phyloP scores from a whole-genome alignment of 768 basidiomycete species.

The Tricholoma hemisulphureum region DNA sequence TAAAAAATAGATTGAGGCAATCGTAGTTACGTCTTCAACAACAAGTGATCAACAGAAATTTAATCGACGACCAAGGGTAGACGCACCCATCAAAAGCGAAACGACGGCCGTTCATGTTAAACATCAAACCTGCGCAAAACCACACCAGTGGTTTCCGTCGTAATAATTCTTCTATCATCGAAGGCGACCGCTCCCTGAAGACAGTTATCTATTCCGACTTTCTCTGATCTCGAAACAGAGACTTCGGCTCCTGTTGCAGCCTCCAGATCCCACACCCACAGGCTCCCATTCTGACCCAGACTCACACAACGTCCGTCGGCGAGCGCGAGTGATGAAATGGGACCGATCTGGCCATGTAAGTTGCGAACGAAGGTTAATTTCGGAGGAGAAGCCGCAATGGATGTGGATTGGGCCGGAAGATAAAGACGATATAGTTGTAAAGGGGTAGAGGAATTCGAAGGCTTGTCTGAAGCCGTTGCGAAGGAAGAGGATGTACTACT shows the following conservation, averaged over 20 bases:
- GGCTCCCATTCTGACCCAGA: conserved; percentile 64
- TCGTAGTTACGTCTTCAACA: not conserved
- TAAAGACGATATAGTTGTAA: conserved; percentile 76
- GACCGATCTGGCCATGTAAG: conserved; percentile 66
- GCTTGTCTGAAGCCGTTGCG: not conserved
- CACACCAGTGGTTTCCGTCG: conserved; percentile 40
- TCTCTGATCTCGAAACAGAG: conserved; percentile 24
- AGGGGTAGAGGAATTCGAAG: conserved; percentile 41
- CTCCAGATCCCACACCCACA: conserved; percentile 90
- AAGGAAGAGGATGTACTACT: conserved; percentile 13
- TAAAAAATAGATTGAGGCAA: not conserved
- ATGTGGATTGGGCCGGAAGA: conserved; percentile 47
- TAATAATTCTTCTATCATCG: conserved; percentile 74
- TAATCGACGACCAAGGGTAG: not conserved
- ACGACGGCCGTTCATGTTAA: conserved; percentile 23
- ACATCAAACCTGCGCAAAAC: conserved; percentile 59
- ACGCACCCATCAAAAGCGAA: not conserved
- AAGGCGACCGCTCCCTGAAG: conserved; percentile 53
- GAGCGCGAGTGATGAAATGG: conserved; percentile 64
- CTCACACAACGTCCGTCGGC: conserved; percentile 84
- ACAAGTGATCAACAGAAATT: not conserved
- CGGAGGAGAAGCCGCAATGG: conserved; percentile 52
- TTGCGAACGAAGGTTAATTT: conserved; percentile 72
- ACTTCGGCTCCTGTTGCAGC: conserved; percentile 48
- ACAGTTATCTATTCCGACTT: not conserved